These are phyloP conservation scores for Coprinopsis strossmayeri DNA, from an alignment of 768 basidiomycete species.

Conservation along the genomic window DNA sequence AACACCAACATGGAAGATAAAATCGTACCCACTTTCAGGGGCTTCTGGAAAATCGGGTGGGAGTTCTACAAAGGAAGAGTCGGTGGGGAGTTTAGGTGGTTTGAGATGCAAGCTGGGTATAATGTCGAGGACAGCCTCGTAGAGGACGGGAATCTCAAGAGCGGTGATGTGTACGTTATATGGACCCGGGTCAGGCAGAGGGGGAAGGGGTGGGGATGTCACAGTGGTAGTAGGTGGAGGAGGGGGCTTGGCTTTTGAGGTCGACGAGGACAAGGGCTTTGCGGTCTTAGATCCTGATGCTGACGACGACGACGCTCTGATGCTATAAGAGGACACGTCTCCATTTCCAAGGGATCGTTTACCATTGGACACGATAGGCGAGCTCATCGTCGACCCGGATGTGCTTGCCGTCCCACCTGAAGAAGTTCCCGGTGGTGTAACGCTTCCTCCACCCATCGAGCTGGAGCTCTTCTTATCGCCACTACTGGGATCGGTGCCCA, in stretches of 20 bases:
- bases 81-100: conserved; percentile 44
- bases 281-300: conserved; percentile 9
- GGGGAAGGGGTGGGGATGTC: conserved; percentile 4
- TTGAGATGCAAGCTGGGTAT: conserved; percentile 55
- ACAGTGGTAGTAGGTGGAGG: background rate
- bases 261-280: conserved; percentile 3
- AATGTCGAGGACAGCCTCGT: conserved; percentile 46
- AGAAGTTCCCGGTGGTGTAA: conserved; percentile 2
- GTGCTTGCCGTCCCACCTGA: background rate
- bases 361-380: conserved; percentile 9
- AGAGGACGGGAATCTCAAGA: conserved; percentile 52
- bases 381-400: conserved; percentile 5
- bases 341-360: conserved; percentile 10
- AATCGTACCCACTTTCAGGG: conserved; percentile 51
- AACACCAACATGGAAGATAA: conserved; percentile 66
- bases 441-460: conserved; percentile 1
- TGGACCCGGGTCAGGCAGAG: conserved; percentile 26
- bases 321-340: conserved; percentile 6
- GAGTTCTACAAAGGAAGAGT: conserved; percentile 25
- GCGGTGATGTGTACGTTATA: conserved; percentile 48
- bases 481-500: background rate
- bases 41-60: conserved; percentile 18
- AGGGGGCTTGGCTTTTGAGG: conserved; percentile 3
- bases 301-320: conserved; percentile 11
- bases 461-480: conserved; percentile 3